phyloP scores from a whole-genome alignment of 2,329 filamentous ascomycete genomes.

The Exserohilum turcica region DNA sequence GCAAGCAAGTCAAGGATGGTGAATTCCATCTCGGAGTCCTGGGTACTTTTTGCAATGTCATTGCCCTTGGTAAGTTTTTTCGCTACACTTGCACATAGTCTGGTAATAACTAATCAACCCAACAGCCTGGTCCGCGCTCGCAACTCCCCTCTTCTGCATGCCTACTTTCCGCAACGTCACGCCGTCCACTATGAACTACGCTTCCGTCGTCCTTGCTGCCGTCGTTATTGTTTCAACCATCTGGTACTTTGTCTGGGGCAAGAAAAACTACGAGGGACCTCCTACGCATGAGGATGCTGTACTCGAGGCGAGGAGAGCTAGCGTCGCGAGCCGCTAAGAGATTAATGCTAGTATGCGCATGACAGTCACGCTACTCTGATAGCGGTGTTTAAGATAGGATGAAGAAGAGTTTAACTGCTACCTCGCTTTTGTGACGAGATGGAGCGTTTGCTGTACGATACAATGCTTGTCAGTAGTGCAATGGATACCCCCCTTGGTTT shows the following conservation, averaged over 20 bases:
- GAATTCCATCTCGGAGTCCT: slow-evolving; percentile 67
- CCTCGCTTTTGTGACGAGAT: not conserved
- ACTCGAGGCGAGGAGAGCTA: slow-evolving; percentile 40
- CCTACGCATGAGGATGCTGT: slow-evolving; percentile 47
- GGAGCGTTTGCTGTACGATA: not conserved
- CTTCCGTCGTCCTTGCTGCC: slow-evolving; percentile 73
- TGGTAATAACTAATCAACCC: slow-evolving; percentile 6
- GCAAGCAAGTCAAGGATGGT: slow-evolving; percentile 62
- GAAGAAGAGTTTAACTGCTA: not conserved
- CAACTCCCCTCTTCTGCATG: slow-evolving; percentile 77
- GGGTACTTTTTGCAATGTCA: slow-evolving; percentile 65
- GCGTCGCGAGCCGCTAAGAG: slow-evolving; percentile 29
- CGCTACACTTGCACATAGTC: slow-evolving; percentile 15
- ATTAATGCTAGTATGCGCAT: not conserved
- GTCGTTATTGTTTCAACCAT: slow-evolving; percentile 64
- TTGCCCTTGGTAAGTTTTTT: slow-evolving; percentile 66
- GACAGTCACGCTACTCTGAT: not conserved
- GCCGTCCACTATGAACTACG: slow-evolving; percentile 70
- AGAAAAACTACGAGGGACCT: slow-evolving; percentile 70
- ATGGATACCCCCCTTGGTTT: slow-evolving; percentile 10
- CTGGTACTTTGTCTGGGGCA: slow-evolving; percentile 74
- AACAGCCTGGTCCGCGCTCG: slow-evolving; percentile 65
- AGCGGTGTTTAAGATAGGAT: not conserved
- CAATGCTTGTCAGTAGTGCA: not conserved
- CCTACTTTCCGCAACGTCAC: slow-evolving; percentile 67